Conservation (phyloP, 208 protist genomes). For the Blastocrithidia nonstop region DNA sequence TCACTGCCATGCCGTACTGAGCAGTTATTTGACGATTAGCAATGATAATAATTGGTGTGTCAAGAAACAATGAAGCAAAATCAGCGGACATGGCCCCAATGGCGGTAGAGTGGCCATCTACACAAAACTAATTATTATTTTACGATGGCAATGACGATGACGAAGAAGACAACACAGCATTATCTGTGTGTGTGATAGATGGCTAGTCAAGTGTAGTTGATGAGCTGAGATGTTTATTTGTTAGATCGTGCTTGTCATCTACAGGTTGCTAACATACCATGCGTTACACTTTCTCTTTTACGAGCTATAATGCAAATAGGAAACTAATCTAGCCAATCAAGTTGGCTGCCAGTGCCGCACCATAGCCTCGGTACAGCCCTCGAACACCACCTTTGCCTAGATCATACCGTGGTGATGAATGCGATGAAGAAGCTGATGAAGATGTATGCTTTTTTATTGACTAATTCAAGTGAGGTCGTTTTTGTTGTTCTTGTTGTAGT, state of each 20-base stretch:
- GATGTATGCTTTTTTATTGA: too few species aligned
- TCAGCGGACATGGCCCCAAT: constrained; percentile 60
- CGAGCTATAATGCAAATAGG: constrained; percentile 53
- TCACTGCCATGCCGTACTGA: constrained; percentile 42
- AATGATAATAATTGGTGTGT: constrained; percentile 51
- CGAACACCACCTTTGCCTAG: constrained; percentile 40
- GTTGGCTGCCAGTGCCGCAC: constrained; percentile 48
- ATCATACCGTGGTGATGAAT: constrained; percentile 7
- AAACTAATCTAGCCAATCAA: constrained; percentile 59
- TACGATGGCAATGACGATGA: neutral
- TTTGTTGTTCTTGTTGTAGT: too few species aligned
- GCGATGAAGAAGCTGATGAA: neutral
- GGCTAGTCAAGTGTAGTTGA: neutral
- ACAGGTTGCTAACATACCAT: neutral
- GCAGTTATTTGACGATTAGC: constrained; percentile 75
- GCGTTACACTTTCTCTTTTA: constrained; percentile 35
- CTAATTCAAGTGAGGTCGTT: too few species aligned
- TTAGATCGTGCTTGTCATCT: too few species aligned
- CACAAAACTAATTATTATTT: constrained; percentile 1
- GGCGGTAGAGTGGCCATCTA: constrained; percentile 32
- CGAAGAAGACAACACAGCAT: neutral
- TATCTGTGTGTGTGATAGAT: neutral
- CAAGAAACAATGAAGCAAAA: constrained; percentile 33
- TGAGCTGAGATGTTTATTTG: neutral
- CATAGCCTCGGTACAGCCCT: constrained; percentile 54